These are phyloP conservation scores for Fomitopsis betulina DNA, from an alignment of 1,284 basidiomycete genomes.

Conservation along the genomic window DNA sequence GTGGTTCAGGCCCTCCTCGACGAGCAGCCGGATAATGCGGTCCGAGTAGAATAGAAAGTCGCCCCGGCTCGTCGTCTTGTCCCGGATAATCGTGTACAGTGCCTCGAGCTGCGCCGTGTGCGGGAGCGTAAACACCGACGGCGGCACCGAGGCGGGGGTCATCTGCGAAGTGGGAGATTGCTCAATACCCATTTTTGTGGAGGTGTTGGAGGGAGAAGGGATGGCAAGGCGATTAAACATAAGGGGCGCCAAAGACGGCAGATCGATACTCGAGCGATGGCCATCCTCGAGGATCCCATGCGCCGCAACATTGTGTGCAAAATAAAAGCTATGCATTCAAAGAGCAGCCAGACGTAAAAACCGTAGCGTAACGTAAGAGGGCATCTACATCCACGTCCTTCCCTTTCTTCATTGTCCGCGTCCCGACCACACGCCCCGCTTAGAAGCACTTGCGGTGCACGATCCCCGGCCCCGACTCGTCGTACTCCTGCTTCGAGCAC, in stretches of 20 bases:
- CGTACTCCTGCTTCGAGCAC: conserved; percentile 92
- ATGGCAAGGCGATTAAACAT: neutral
- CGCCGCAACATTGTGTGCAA: conserved; percentile 1
- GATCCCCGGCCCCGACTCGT: conserved; percentile 82
- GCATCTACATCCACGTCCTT: conserved; percentile 24
- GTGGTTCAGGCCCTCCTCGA: conserved; percentile 92
- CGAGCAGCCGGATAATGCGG: conserved; percentile 69
- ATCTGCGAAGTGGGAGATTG: conserved; percentile 29
- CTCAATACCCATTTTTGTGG: conserved; percentile 15
- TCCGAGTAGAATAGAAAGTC: conserved; percentile 98
- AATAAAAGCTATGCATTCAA: conserved; percentile 11
- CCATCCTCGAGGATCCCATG: neutral
- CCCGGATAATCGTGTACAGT: conserved; percentile 91
- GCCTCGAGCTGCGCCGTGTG: conserved; percentile 93
- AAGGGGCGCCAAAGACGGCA: neutral
- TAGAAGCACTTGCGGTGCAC: conserved; percentile 63
- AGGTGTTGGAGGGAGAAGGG: neutral
- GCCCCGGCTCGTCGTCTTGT: conserved; percentile 81
- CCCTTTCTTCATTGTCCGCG: conserved; percentile 23
- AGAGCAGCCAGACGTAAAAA: conserved; percentile 13
- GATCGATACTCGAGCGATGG: neutral
- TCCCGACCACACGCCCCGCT: conserved; percentile 20
- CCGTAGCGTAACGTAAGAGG: conserved; percentile 26
- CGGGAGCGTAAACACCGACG: conserved; percentile 80
- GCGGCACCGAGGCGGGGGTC: conserved; percentile 45